Conservation (phyloP, 805 yeast genomes). For the Saccharomycopsis fibuligera region DNA sequence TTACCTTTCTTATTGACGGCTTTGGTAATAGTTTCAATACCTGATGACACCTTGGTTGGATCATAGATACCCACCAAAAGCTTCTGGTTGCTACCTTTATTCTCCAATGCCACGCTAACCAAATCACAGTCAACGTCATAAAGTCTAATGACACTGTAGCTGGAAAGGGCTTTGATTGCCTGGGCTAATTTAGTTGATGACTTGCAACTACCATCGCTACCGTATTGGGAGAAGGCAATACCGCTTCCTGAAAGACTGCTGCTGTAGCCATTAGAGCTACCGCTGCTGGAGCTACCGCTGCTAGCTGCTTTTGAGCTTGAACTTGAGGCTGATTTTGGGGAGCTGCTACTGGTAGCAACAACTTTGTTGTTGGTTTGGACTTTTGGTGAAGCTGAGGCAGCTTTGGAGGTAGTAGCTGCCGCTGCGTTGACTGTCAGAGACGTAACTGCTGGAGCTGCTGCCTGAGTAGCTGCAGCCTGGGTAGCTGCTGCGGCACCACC, state of each 20-base stretch:
- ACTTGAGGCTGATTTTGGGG: conserved; percentile 25
- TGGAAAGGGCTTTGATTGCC: conserved; percentile 49
- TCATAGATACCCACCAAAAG: conserved; percentile 68
- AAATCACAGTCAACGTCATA: conserved; percentile 85
- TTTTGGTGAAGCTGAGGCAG: neutral
- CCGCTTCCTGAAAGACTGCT: too few relatives aligned
- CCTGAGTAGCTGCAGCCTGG: conserved; percentile 7
- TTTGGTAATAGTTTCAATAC: conserved; percentile 45
- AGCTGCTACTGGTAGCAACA: neutral
- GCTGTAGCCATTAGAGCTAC: conserved; percentile 16
- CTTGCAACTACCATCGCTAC: conserved; percentile 65
- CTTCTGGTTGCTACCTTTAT: conserved; percentile 56
- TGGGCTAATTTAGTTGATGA: conserved; percentile 47
- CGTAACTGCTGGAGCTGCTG: conserved; percentile 6
- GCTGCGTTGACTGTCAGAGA: conserved; percentile 3
- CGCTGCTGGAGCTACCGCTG: conserved; percentile 30
- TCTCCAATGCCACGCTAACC: conserved; percentile 64
- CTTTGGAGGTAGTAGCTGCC: neutral
- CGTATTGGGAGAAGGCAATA: conserved; percentile 78
- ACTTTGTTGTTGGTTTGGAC: neutral
- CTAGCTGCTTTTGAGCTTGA: too few relatives aligned
- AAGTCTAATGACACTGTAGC: conserved; percentile 58
- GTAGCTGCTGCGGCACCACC: conserved; percentile 2
- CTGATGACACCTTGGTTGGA: conserved; percentile 47
- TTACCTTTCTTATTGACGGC: conserved; percentile 54